Base-by-base conservation (phyloP, 2,329 filamentous ascomycete genomes). In the Trichoderma sp. region DNA sequence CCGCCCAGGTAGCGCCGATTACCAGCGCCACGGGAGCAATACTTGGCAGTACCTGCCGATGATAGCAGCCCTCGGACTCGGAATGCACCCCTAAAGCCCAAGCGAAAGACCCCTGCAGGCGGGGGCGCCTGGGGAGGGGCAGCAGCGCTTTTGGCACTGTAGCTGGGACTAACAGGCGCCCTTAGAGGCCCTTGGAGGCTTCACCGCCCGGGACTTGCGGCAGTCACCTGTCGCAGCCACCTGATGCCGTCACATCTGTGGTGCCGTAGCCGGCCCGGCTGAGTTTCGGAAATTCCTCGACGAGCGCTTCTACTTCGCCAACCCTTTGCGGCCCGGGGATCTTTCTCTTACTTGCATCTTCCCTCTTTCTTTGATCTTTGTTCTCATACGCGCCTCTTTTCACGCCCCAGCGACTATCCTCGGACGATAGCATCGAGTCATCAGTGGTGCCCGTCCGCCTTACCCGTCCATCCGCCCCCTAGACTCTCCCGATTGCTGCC, bases 231-330 rank as follows among this genome's bases (percentile, higher is more conserved):
- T 35, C 71, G 60, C 56, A 74, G 76, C 76, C 77, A 75, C 76
- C 77, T 77, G 77, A 79, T 77, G 78, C 78, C 75, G 76, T 78
- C 76, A 78, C 77, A 74, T 64, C 67, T 50, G 24, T 63, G 27
- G 18, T 31, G 24, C 66, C 50, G 45, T 68, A n/a, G 38, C 29
- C 27, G 53, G 38, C 8, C 38, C 66, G 74, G 74, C 67, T 75
- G 74, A 72, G 60, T 64, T 65, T 72, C 66, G 60, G 74, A 33
- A 71, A 72, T 75, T 75, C 67, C 65, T 33, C 27, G 12, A 29
- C 65, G 35, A 59, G 59, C 41, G 33, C n/a, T 29, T 72, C 41
- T 63, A 24, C 60, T n/a, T 63, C 18, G 29, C 60, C 29, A 63
- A 21, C 60, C 21, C 69, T 64, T 38, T n/a, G 29, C 16, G 6